A percentile compares a stretch with the other conserved stretches of the same genome.
phyloP scores from a whole-genome alignment of 192 early-diverging fungal genomes.

The Diversispora epigaea region DNA sequence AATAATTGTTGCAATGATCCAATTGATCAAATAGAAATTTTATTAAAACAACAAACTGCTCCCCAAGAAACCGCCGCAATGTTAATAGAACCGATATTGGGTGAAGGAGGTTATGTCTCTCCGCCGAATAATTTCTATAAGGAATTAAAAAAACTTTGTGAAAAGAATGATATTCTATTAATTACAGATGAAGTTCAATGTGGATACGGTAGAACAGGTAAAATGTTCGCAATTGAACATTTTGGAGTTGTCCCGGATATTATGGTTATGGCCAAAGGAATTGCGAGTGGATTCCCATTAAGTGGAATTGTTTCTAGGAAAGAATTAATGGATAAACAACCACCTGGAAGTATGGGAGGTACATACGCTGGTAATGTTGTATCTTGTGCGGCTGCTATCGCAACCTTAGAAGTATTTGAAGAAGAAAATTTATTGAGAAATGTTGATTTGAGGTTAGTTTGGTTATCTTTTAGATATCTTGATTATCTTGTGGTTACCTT shows the following conservation, averaged over 20 bases:
- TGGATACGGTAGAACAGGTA: constrained; percentile 49
- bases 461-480: no score
- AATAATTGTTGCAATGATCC: constrained; percentile 42
- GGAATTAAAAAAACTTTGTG: constrained; percentile 41
- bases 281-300: constrained; percentile 46
- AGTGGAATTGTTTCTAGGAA: constrained; percentile 43
- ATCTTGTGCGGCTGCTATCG: constrained; percentile 46
- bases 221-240: constrained; percentile 50
- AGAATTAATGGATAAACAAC: constrained; percentile 45
- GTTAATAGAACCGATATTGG: constrained; percentile 44
- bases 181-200: constrained; percentile 48
- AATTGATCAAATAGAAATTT: constrained; percentile 40
- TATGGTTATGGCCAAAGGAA: constrained; percentile 49
- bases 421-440: constrained; percentile 45
- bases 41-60: constrained; percentile 43
- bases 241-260: constrained; percentile 42
- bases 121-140: constrained; percentile 39
- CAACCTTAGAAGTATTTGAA: constrained; percentile 46
- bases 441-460: constrained; percentile 36
- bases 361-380: constrained; percentile 46
- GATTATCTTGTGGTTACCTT: not conserved
- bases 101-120: constrained; percentile 48
- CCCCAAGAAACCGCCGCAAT: constrained; percentile 47
- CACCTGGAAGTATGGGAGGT: constrained; percentile 48
- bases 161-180: constrained; percentile 43